These are phyloP conservation scores for Termitomyces sp. DNA, from an alignment of 768 basidiomycete genomes.

Conservation along the genomic window DNA sequence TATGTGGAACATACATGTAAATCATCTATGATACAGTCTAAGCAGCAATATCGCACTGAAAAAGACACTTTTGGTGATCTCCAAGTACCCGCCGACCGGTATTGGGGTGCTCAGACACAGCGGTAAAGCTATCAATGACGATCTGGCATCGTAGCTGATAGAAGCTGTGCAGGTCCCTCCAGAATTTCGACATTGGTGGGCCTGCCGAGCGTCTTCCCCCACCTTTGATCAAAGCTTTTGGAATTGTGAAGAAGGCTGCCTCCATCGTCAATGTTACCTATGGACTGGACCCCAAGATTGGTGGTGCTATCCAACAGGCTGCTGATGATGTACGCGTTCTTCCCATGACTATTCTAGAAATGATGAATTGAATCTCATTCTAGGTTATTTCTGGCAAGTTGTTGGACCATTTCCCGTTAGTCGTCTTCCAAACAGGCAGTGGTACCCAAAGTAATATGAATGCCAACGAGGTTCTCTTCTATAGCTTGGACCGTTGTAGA, in stretches of 20 bases:
- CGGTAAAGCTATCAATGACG: constrained; percentile 44
- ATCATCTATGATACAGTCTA: constrained; percentile 28
- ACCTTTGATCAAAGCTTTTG: constrained; percentile 97
- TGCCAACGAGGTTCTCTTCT: constrained; percentile 78
- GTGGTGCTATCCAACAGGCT: constrained; percentile 85
- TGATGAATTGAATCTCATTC: constrained; percentile 6
- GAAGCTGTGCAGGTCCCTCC: constrained; percentile 56
- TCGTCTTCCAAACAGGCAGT: constrained; percentile 98
- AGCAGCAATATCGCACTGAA: constrained; percentile 70
- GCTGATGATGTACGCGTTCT: constrained; percentile 74
- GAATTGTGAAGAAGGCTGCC: constrained; percentile 96
- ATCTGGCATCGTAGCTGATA: background rate
- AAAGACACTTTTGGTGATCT: constrained; percentile 96
- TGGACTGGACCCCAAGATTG: constrained; percentile 87
- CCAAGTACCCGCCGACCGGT: constrained; percentile 70
- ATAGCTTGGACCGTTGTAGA: background rate
- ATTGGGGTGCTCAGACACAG: constrained; percentile 99
- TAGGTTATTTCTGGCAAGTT: constrained; percentile 97
- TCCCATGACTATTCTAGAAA: background rate
- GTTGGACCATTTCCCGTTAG: constrained; percentile 93
- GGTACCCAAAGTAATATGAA: constrained; percentile 99
- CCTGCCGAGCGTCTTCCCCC: constrained; percentile 89
- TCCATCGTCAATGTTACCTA: constrained; percentile 86
- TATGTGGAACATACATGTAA: background rate
- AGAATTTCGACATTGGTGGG: constrained; percentile 99